phyloP scores from a whole-genome alignment of 345 rosid genomes.

The Lumnitzera littorea region DNA sequence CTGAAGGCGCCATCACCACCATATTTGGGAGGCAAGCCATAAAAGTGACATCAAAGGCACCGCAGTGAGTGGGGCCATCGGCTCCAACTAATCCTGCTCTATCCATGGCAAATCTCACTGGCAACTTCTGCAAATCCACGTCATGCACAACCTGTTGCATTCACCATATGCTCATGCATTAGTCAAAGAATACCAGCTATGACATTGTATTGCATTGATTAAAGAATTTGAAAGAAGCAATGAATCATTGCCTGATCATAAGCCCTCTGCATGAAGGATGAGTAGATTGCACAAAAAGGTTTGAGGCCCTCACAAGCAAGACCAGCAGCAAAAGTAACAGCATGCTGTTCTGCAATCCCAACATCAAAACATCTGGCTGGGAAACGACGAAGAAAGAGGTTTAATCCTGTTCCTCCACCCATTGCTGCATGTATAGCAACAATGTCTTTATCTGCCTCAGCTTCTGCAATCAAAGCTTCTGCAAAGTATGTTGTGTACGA shows the following conservation, averaged over 20 bases:
- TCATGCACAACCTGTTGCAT: conserved; percentile 79
- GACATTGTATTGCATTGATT: neutral
- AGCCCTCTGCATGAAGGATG: conserved; percentile 96
- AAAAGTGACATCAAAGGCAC: conserved; percentile 86
- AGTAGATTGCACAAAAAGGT: conserved; percentile 93
- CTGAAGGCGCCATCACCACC: conserved; percentile 99
- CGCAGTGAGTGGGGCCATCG: conserved; percentile 97
- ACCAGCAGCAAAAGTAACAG: conserved; percentile 98
- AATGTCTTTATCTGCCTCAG: conserved; percentile 72
- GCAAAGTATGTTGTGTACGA: conserved; percentile 91
- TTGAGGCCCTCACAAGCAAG: conserved; percentile 92
- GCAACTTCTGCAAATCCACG: conserved; percentile 90
- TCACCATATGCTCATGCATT: neutral
- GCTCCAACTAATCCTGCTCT: conserved; percentile 98
- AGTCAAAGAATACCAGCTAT: neutral
- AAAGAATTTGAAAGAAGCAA: neutral
- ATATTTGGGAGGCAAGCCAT: conserved; percentile 99
- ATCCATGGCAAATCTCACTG: conserved; percentile 97
- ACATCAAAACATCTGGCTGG: conserved; percentile 91
- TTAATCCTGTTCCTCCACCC: conserved; percentile 98
- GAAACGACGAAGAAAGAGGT: conserved; percentile 79
- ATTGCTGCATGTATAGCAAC: conserved; percentile 98
- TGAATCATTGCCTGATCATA: conserved; percentile 78
- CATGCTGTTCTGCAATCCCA: conserved; percentile 97
- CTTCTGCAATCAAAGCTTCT: conserved; percentile 91